Base-by-base conservation (phyloP, 2,329 filamentous ascomycete species). In the Apiospora pterosperma region DNA sequence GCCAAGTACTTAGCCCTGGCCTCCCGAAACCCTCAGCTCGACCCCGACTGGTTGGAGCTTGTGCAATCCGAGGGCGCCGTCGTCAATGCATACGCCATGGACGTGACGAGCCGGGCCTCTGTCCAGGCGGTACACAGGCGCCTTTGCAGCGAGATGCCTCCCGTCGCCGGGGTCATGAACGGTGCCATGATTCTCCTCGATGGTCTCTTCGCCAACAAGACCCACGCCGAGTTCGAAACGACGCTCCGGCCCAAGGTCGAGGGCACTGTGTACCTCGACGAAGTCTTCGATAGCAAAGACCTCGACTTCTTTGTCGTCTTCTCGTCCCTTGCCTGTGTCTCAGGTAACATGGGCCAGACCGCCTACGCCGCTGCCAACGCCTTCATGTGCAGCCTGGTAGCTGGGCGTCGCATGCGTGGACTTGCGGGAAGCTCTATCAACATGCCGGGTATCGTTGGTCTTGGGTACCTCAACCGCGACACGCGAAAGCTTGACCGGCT, bases 101-200 rank as follows among this genome's bases (percentile, higher is more conserved):
- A 74, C 63, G 64, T 76, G 16, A 71, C 72, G 3, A 62, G 68
- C 58, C 61, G 63, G 16, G 58, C 65, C 7, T 63, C 64, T 25
- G 59, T 75, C 3, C 38, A 71, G 10, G 31, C 11, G 1, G 25
- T 61, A 5, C 36, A 67, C 36, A 55, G 38, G 2, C 48, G 67
- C 62, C 60, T 77, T 6, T 58, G n/a, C 2, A 38, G 28, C 10
- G 69, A 67, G 0, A 68, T 75, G 64, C 77, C 77, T 0, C 73
- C 74, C 0, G 76, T 84, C 34, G 75, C 68, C 0, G 82, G 82
- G 19, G 78, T 83, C 0, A 74, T 73, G 1, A 75, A 83, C 41
- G 81, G 75, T 0, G 80, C 81, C 7, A 79, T 83, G 78, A 76
- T 84, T 3, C 72, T 84, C 0, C 64, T 70, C 2, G 80, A 84